Conservation (phyloP, 2,329 filamentous ascomycete species). For the Didymella arachidicola region DNA sequence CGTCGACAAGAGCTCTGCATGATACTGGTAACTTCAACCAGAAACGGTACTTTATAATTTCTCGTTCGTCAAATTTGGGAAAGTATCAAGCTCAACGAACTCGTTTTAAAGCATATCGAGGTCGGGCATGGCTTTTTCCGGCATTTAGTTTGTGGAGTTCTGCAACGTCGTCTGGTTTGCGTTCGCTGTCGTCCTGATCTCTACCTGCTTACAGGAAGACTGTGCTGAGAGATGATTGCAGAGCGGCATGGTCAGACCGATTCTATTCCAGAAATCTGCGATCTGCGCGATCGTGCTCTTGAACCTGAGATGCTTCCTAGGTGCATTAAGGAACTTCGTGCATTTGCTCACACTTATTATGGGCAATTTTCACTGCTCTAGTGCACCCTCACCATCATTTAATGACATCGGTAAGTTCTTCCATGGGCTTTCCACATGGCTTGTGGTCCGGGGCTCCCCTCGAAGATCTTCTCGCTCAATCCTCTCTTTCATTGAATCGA, state of each 20-base stretch:
- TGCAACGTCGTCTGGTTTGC: slow-evolving; percentile 34
- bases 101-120: slow-evolving; percentile 36
- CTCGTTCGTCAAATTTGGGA: slow-evolving; percentile 32
- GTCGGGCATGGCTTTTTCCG: slow-evolving; percentile 31
- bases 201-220: slow-evolving; percentile 31
- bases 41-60: slow-evolving; percentile 22
- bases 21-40: slow-evolving; percentile 13
- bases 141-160: slow-evolving; percentile 29
- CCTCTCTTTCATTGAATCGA: slow-evolving; percentile 36
- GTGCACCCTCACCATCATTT: slow-evolving; percentile 29
- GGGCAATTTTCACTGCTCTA: slow-evolving; percentile 25
- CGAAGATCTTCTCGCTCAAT: slow-evolving; percentile 31
- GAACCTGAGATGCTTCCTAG: slow-evolving; percentile 30
- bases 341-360: slow-evolving; percentile 30
- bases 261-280: slow-evolving; percentile 29
- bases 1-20: slow-evolving; percentile 28
- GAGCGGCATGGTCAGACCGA: slow-evolving; percentile 32
- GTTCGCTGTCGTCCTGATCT: not conserved
- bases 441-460: slow-evolving; percentile 26
- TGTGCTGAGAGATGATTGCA: slow-evolving; percentile 35
- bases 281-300: slow-evolving; percentile 31
- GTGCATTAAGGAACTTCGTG: slow-evolving; percentile 27
- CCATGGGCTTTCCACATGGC: slow-evolving; percentile 35
- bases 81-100: slow-evolving; percentile 27
- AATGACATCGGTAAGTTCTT: slow-evolving; percentile 33